A percentile compares a stretch with the other conserved stretches of the same genome.
Evolutionary conservation across 768 basidiomycete species (phyloP).

Genomic region (Pholiota microspora): DNA sequence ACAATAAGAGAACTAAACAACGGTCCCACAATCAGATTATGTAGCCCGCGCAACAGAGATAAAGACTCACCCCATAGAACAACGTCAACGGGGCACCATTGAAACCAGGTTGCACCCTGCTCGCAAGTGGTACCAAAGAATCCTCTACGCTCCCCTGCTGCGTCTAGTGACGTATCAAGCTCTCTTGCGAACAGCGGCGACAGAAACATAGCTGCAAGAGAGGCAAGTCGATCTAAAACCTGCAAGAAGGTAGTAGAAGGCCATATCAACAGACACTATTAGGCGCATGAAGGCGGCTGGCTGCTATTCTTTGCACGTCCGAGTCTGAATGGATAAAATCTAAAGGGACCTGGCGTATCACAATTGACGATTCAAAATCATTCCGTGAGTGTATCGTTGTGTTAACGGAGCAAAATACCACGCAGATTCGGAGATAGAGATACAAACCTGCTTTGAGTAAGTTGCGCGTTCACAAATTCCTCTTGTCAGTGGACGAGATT

Average conservation of each 20-base stretch:
- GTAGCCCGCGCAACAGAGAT: not conserved
- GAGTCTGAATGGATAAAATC: too few species aligned
- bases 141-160: not conserved
- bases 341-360: too few species aligned
- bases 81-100: conserved; percentile 23
- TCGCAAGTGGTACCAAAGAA: conserved; percentile 13
- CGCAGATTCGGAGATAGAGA: too few species aligned
- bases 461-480: too few species aligned
- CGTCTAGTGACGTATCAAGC: not conserved
- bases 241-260: not conserved
- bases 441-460: too few species aligned
- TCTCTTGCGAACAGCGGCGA: not conserved
- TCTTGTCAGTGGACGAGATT: too few species aligned
- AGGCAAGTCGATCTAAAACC: too few species aligned
- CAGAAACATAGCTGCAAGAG: not conserved
- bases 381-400: too few species aligned
- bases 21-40: not conserved
- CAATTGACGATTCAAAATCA: too few species aligned
- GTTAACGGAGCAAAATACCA: too few species aligned
- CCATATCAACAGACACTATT: not conserved
- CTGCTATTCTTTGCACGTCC: conserved; percentile 8
- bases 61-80: conserved; percentile 19
- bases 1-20: not conserved
- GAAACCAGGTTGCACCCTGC: conserved; percentile 9
- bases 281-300: conserved; percentile 5